Evolutionary conservation across 352 stramenopile species (phyloP).

Genomic region (Phytophthora podocarpi): DNA sequence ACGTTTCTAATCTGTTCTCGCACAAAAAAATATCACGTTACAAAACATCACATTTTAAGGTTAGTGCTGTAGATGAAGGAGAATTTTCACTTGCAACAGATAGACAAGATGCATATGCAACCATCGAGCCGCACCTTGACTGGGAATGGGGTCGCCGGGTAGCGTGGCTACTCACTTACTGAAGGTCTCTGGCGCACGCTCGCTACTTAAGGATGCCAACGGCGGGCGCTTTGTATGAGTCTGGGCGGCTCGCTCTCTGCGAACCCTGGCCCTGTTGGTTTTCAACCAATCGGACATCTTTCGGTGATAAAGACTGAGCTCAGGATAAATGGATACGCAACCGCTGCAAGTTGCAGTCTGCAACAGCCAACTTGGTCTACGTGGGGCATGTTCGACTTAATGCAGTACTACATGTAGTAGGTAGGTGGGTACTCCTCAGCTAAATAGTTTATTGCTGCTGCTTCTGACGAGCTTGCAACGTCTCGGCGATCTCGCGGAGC

Average conservation of each 20-base stretch:
- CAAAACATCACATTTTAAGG: not conserved
- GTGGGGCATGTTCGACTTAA: too few relatives aligned
- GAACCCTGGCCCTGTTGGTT: not conserved
- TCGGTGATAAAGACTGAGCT: not conserved
- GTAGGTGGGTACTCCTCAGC: slow-evolving; percentile 5
- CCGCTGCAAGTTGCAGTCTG: too few relatives aligned
- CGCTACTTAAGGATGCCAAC: slow-evolving; percentile 17
- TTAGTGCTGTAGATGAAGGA: slow-evolving; percentile 4
- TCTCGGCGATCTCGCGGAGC: slow-evolving; percentile 38
- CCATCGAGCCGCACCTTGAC: slow-evolving; percentile 12
- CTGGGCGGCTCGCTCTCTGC: slow-evolving; percentile 14
- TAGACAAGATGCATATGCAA: not conserved
- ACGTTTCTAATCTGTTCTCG: slow-evolving; percentile 40
- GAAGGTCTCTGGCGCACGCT: not conserved
- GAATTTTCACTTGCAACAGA: not conserved
- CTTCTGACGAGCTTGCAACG: slow-evolving; percentile 37
- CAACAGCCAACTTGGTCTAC: too few relatives aligned
- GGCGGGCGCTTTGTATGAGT: slow-evolving; percentile 25
- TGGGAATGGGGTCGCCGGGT: not conserved
- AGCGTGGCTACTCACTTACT: slow-evolving; percentile 18
- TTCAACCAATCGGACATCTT: slow-evolving; percentile 3
- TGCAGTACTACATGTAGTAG: too few relatives aligned
- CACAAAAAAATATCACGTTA: not conserved
- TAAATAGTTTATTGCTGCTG: slow-evolving; percentile 27
- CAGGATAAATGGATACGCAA: slow-evolving; percentile 17